Conservation (phyloP, 129 eudicot genomes). For the Arctium lappa region DNA sequence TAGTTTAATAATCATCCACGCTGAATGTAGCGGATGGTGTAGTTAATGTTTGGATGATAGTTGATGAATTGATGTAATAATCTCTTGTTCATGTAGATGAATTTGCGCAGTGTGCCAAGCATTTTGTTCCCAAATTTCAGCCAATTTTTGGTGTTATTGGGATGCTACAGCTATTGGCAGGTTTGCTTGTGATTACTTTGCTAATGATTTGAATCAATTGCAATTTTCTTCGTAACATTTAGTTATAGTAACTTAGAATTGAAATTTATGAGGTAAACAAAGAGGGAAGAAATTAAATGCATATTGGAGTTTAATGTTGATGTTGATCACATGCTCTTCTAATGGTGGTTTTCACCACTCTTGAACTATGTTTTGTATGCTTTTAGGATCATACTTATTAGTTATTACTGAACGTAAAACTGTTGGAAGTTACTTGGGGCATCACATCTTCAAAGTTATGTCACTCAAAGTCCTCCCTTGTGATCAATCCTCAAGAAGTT, state of each 20-base stretch:
- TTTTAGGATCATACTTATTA: conserved; percentile 64
- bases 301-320: neutral
- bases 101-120: conserved; percentile 42
- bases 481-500: conserved; percentile 61
- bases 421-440: conserved; percentile 76
- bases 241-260: no score
- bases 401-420: conserved; percentile 58
- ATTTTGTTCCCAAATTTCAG: conserved; percentile 59
- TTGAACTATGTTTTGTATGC: neutral
- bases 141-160: conserved; percentile 71
- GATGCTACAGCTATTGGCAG: conserved; percentile 70
- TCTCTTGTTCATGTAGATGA: conserved; percentile 43
- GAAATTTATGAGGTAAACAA: no score
- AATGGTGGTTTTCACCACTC: conserved; percentile 4
- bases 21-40: neutral
- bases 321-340: neutral
- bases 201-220: neutral
- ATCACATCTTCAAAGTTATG: conserved; percentile 63
- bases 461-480: conserved; percentile 73
- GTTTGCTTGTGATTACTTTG: conserved; percentile 28
- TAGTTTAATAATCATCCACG: neutral
- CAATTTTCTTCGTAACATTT: neutral
- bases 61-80: neutral
- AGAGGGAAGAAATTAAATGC: no score
- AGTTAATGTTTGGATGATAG: neutral